Evolutionary conservation across 1,139 yeast species (phyloP), one percentile per base, ranked within the genome.

Genomic region (Protomyces macrosporus): DNA sequence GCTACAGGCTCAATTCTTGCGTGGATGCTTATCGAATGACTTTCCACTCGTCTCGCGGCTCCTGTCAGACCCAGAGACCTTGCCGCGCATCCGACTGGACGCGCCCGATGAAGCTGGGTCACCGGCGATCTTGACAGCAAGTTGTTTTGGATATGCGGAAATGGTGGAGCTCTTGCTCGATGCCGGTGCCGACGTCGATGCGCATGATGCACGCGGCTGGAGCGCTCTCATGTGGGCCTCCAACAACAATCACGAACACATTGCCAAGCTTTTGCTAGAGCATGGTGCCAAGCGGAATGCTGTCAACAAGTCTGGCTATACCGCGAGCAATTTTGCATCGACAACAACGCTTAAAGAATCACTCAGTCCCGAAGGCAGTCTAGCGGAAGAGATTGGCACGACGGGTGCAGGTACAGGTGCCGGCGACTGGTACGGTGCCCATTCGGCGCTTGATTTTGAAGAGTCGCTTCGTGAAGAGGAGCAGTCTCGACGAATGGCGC

Each of bases 171-270:
- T 72, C 53, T 70, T 78, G 59, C 70, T 78, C 45, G 70, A 74
- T 14, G 72, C 70, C 45, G 78, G 76, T 3, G 81, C 81, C 1
- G 65, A 71, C 35, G 75, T 76, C 2, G 74, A 78, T 61, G 67
- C 68, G 30, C 76, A 74, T 60, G 81, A 78, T 68, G 72, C 74
- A 59, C 73, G 70, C 63, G 60, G 74, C 62, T 78, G 81, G 81
- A 76, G 81, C 1, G 76, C 81, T 12, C 69, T 78, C 50, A 78
- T 78, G 79, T 78, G 81, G 81, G 81, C 81, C 7, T 74, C 77
- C 53, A 77, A 76, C 68, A 76, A 75, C 67, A 75, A 74, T 64
- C 77, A 76, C 58, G 67, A 71, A 16, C 69, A 69, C 32, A 75
- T 77, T 52, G 79, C 76, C 32, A 71, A 71, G 64, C 65, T 67